Evolutionary conservation across 2,329 filamentous ascomycete species (phyloP), one percentile per base, ranked within the genome.

Genomic region (Xylaria sp.): DNA sequence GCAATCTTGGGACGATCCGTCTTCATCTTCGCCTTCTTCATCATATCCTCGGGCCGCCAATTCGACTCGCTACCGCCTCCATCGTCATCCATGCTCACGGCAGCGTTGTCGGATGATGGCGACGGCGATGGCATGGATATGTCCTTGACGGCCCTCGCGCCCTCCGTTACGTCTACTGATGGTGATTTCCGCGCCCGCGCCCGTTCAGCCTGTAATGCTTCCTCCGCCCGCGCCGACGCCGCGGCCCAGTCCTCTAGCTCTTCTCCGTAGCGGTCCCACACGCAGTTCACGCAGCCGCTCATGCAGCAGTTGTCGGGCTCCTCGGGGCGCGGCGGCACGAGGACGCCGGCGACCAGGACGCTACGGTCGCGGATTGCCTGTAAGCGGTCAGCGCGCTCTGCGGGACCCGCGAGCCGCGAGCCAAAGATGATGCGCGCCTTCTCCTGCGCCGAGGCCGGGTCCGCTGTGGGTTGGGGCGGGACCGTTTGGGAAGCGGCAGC

Each of bases 281-380:
- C 96, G 80, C 96, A 99, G 79, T 98, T 94, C 58, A 97, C 95
- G 79, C 96, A 99, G 2, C 96, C 96, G 77, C 93, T 96, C 96
- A 99, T 99, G 82, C 96, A 99, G 86, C 96, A 99, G 78, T 99
- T 98, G 76, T 98, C 96, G 3, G 96, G 96, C 81, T 99, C 95
- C 57, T 89, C 86, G 0, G 96, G 96, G 57, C 88, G 88, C 0
- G 94, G 94, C 1, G 96, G 96, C 4, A 98, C 91, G 21, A 89
- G 81, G 0, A 98, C 87, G 3, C 94, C 95, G 0, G 92, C 94
- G 64, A 98, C 84, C 69, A 89, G 84, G 9, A 84, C 87, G 59
- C 89, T 89, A 69, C 87, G 84, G 16, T 85, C 82, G 13, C 88
- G 82, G 42, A 89, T 85, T 53, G 88, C 84, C 2, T 84, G 85